Evolutionary conservation across 371 early-diverging fungal genomes (phyloP).

Genomic region (Rhizopus microsporus): DNA sequence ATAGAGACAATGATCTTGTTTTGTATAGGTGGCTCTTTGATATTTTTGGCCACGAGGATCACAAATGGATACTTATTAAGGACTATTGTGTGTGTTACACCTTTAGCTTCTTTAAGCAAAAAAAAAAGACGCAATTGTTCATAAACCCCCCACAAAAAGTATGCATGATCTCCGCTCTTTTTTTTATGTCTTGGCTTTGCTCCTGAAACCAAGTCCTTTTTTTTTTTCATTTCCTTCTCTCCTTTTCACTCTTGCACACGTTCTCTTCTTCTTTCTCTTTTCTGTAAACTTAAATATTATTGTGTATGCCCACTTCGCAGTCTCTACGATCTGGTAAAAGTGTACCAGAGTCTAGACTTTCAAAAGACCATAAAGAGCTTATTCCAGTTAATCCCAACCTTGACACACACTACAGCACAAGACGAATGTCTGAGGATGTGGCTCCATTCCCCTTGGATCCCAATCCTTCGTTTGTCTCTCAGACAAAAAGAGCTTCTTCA

Average conservation of each 20-base stretch:
- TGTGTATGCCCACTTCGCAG: background rate
- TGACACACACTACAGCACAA: no score
- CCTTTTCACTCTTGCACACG: background rate
- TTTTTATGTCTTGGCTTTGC: conserved; percentile 1
- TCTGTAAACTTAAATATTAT: background rate
- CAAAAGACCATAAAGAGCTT: no score
- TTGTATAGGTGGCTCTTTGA: no score
- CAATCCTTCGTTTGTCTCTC: background rate
- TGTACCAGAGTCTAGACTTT: background rate
- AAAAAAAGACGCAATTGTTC: background rate
- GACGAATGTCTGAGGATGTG: background rate
- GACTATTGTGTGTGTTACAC: background rate
- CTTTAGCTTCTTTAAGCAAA: no score
- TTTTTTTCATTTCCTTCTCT: background rate
- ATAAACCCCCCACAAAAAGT: background rate
- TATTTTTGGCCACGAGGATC: no score
- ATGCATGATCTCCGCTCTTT: conserved; percentile 1
- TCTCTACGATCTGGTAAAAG: conserved; percentile 1
- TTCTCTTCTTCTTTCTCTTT: background rate
- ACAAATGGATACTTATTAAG: background rate
- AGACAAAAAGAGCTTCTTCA: conserved; percentile 2
- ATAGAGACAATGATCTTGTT: no score
- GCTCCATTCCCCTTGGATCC: conserved; percentile 1
- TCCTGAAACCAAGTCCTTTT: background rate
- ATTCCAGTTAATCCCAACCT: no score